Conservation (phyloP, 78 protist species). For the Tieghemostelium lacteum region DNA sequence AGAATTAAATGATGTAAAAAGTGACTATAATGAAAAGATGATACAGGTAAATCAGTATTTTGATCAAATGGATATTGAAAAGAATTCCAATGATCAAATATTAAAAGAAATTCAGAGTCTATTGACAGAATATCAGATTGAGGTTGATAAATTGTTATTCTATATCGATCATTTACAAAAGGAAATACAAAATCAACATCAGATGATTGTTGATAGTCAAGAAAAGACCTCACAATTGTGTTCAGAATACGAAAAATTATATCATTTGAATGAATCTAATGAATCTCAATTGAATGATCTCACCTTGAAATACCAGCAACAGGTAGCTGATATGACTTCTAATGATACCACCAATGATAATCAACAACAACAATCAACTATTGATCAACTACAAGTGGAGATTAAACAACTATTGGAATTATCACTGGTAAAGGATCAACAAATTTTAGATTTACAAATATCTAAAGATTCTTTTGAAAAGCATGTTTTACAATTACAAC, state of each 20-base stretch:
- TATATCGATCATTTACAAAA: neutral
- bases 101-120: neutral
- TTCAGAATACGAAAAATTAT: slow-evolving; percentile 10
- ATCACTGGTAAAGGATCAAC: neutral
- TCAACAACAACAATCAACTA: neutral
- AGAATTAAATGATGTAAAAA: neutral
- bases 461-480: no score
- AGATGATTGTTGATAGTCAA: neutral
- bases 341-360: neutral
- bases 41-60: neutral
- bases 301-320: neutral
- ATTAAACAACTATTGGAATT: neutral
- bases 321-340: neutral
- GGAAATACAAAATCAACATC: neutral
- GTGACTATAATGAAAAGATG: neutral
- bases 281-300: neutral
- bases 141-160: neutral
- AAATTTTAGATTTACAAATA: no score
- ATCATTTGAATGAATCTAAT: slow-evolving; percentile 10
- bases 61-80: neutral
- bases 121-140: neutral
- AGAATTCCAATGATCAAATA: neutral
- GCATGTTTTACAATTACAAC: neutral
- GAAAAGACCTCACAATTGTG: neutral
- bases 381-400: neutral